Percentiles rank a stretch among this genome's conserved stretches.
phyloP scores from a whole-genome alignment of 345 rosid species.

The Gossypium longicalyx region DNA sequence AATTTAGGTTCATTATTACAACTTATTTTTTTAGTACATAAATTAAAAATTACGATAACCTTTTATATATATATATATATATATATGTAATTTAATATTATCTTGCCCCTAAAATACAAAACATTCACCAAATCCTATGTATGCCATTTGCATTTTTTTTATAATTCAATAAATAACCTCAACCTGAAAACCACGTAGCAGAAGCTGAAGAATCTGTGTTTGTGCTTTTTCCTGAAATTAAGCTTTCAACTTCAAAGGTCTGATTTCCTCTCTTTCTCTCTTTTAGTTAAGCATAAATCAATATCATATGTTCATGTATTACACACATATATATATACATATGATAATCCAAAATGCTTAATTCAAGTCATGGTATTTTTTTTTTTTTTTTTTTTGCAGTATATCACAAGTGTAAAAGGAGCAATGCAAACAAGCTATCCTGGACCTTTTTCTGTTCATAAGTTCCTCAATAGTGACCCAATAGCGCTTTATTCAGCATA shows the following conservation, averaged over 20 bases:
- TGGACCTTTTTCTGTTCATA: neutral
- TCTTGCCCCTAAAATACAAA: neutral
- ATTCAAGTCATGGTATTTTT: neutral
- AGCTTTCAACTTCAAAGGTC: neutral
- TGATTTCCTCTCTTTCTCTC: neutral
- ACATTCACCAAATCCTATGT: neutral
- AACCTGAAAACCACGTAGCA: neutral
- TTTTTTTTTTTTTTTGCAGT: neutral
- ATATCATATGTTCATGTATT: neutral
- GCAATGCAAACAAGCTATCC: constrained; percentile 1
- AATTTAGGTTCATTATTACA: too few relatives aligned
- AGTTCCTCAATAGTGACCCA: neutral
- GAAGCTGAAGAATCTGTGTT: neutral
- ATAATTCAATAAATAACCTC: neutral
- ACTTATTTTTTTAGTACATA: too few relatives aligned
- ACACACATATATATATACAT: neutral
- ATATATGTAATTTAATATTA: neutral
- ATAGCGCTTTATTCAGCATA: neutral
- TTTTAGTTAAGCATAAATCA: neutral
- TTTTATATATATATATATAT: too few relatives aligned
- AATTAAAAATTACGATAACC: too few relatives aligned
- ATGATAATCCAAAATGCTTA: neutral
- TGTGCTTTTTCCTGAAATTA: too few relatives aligned
- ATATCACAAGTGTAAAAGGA: neutral
- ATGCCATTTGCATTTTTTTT: too few relatives aligned